Conservation (phyloP, 176 grass and related monocot genomes). For the maize (Zea mays) region DNA sequence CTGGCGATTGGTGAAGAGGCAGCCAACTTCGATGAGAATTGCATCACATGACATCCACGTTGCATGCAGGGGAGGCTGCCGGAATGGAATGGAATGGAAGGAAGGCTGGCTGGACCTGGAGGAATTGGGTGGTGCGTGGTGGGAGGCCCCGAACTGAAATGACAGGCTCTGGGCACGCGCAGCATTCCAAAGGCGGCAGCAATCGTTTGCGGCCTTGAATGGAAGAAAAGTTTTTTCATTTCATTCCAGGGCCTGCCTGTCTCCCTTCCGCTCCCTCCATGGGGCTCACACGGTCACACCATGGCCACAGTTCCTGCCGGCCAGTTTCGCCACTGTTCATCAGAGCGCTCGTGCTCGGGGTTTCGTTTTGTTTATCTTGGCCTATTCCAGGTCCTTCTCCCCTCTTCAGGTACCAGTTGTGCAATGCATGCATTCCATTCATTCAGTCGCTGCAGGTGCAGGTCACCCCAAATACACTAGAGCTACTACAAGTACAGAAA, state of each 20-base stretch:
- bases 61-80: background rate
- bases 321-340: conserved; percentile 25
- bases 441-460: conserved; percentile 7
- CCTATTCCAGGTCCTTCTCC: no score
- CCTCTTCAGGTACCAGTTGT: no score
- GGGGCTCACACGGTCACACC: conserved; percentile 39
- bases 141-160: no score
- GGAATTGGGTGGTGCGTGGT: no score
- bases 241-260: conserved; percentile 28
- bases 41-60: conserved; percentile 37
- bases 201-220: conserved; percentile 39
- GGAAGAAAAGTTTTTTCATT: conserved; percentile 23
- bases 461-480: conserved; percentile 9
- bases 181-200: conserved; percentile 44
- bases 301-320: background rate
- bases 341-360: no score
- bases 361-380: no score
- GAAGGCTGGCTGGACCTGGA: no score
- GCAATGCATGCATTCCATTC: no score
- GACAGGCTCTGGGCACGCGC: conserved; percentile 32
- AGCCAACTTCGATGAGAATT: conserved; percentile 20
- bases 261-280: conserved; percentile 22
- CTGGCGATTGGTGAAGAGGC: conserved; percentile 32
- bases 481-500: background rate
- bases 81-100: no score